phyloP scores from a whole-genome alignment of 176 grass and related monocot genomes.

The Paspalum notatum region DNA sequence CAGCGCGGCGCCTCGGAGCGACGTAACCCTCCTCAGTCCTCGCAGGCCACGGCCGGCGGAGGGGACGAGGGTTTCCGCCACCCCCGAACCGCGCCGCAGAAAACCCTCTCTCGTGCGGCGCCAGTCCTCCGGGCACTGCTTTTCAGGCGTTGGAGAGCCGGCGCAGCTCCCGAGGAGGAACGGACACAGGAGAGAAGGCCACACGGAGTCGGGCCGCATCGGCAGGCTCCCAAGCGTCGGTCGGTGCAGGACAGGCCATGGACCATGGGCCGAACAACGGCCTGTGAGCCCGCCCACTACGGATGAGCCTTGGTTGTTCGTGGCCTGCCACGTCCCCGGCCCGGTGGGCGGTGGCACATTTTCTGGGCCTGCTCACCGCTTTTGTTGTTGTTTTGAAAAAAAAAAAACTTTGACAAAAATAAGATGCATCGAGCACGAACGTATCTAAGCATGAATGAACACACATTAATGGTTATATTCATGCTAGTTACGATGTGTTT shows the following conservation, averaged over 20 bases:
- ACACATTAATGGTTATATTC: too few relatives aligned
- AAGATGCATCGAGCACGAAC: too few relatives aligned
- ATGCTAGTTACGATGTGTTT: too few relatives aligned
- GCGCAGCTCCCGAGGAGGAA: neutral
- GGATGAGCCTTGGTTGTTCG: neutral
- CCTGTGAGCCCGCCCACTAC: neutral
- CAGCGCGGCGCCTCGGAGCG: neutral
- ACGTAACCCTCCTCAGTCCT: neutral
- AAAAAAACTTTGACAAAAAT: too few relatives aligned
- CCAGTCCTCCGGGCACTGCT: neutral
- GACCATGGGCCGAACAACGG: neutral
- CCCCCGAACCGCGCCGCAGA: neutral
- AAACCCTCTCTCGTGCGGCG: conserved; percentile 17
- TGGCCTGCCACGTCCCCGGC: neutral
- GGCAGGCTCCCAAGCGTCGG: neutral
- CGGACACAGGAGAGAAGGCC: too few relatives aligned
- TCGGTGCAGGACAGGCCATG: too few relatives aligned
- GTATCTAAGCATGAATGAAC: too few relatives aligned
- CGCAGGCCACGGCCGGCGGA: neutral
- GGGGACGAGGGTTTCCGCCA: conserved; percentile 1
- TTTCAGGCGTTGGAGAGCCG: neutral
- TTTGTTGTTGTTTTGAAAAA: too few relatives aligned
- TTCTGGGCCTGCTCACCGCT: neutral
- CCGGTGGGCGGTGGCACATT: neutral
- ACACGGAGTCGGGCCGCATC: neutral